A percentile compares a stretch with the other conserved stretches of the same genome.
Conservation (phyloP, 164 flowering plant genomes). For the Sextonia rubra region DNA sequence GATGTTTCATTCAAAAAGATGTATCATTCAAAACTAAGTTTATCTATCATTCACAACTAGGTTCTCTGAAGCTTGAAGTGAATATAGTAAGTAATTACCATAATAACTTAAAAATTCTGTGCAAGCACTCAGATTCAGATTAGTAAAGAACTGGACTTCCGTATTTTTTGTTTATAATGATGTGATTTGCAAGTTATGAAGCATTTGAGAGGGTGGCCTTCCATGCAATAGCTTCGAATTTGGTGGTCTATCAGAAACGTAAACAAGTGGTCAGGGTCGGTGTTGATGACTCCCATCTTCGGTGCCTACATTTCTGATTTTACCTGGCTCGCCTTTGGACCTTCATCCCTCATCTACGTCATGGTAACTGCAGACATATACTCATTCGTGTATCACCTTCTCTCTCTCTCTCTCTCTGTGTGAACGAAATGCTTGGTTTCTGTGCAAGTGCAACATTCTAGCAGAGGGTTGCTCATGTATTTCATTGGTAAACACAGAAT, state of each 20-base stretch:
- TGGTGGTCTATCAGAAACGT: slow-evolving; percentile 77
- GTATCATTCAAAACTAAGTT: background rate
- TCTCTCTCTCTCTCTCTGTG: too few relatives aligned
- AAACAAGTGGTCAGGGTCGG: slow-evolving; percentile 82
- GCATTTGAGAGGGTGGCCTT: slow-evolving; percentile 95
- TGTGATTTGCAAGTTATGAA: slow-evolving; percentile 55
- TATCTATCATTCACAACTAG: too few relatives aligned
- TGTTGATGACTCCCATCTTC: slow-evolving; percentile 82
- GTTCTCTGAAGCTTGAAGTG: too few relatives aligned
- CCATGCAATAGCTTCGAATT: slow-evolving; percentile 75
- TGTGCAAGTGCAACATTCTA: too few relatives aligned
- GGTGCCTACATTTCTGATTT: slow-evolving; percentile 83
- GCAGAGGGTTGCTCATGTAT: too few relatives aligned
- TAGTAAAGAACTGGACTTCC: background rate
- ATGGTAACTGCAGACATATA: slow-evolving; percentile 40
- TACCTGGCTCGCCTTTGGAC: slow-evolving; percentile 88
- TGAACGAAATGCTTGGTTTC: too few relatives aligned
- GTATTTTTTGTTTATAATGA: background rate
- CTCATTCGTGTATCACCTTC: background rate
- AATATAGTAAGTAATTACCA: background rate
- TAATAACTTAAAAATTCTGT: background rate
- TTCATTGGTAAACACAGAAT: too few relatives aligned
- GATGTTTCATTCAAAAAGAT: too few relatives aligned
- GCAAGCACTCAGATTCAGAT: too few relatives aligned
- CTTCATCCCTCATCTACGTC: slow-evolving; percentile 71